phyloP scores from a whole-genome alignment of 116 monocot genomes.

The Cymodocea nodosa region DNA sequence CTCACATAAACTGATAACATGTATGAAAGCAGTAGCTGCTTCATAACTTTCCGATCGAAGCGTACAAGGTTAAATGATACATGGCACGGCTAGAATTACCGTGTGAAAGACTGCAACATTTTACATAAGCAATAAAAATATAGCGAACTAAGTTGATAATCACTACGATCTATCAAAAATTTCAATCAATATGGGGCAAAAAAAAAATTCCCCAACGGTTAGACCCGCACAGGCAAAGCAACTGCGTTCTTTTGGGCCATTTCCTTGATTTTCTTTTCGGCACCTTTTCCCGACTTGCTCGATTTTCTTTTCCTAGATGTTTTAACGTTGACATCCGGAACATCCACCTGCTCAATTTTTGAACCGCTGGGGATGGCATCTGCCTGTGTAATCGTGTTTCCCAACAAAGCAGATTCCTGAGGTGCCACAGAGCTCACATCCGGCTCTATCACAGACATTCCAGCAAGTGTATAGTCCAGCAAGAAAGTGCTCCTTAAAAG shows the following conservation, averaged over 20 bases:
- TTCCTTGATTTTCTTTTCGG: slow-evolving; percentile 34
- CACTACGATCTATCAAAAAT: neutral
- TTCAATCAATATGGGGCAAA: neutral
- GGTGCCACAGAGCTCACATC: slow-evolving; percentile 11
- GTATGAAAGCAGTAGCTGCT: too few species aligned
- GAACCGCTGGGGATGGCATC: slow-evolving; percentile 2
- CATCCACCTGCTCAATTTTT: neutral
- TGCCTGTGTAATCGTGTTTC: neutral
- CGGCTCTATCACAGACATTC: slow-evolving; percentile 79
- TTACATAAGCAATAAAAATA: too few species aligned
- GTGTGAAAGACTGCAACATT: too few species aligned
- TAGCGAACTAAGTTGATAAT: too few species aligned
- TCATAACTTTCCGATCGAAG: too few species aligned
- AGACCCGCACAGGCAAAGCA: neutral
- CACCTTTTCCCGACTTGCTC: slow-evolving; percentile 26
- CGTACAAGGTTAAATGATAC: too few species aligned
- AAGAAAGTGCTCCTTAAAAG: slow-evolving; percentile 68
- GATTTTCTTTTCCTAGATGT: slow-evolving; percentile 45
- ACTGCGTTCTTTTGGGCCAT: neutral
- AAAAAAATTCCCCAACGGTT: neutral
- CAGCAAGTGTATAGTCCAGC: slow-evolving; percentile 53
- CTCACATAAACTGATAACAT: too few species aligned
- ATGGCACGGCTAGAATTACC: too few species aligned
- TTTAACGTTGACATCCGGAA: slow-evolving; percentile 4
- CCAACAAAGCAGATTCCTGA: neutral